Evolutionary conservation across 345 rosid genomes (phyloP), one percentile per base, ranked within the genome.

Genomic region (Eucalyptus grandis): DNA sequence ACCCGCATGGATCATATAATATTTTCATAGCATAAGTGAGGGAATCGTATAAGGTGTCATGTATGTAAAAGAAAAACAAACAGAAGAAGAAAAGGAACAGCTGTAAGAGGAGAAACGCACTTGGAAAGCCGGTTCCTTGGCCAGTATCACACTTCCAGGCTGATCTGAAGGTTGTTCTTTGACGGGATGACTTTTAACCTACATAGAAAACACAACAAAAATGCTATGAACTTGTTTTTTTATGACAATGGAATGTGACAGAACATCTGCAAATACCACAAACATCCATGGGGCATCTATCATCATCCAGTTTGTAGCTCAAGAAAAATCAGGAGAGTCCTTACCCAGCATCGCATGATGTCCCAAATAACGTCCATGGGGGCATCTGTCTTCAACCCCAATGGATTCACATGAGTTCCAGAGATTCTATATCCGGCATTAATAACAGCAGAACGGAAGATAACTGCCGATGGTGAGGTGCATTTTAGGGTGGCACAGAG

Each of bases 161-260:
- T 90, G 99, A 89, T 97, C 98, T 90, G 96, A 91, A 27, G 95
- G 92, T 87, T 97, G 99, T 86, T 96, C 92, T 92, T 98, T 98
- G 88, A 97, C 95, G 14, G 98, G 99, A 94, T 98, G 99, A 90
- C 92, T 96, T 91, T 97, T 97, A 43, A 98, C 98, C 98, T 98
- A 85, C 90, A 93, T 16, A 17, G 15, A 3, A 16, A 81, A 69
- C 43, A 69, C 81, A 69, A 69, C 44, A 69, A 34, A 34, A 69
- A 69, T 12, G 37, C 44, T 67, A 69, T 69, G 43, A 9, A 31
- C 24, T 16, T 34, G 81, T 69, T 17, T 34, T 9, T 69, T 34
- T 34, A 34, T 34, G 7, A 5, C 81, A 17, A 69, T 10, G 24
- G 44, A 8, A 69, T 15, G 24, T 69, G 81, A 69, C 44, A n/a